Evolutionary conservation across 1,284 basidiomycete species (phyloP), one percentile per base, ranked within the genome.

Genomic region (Peniophora sp.): DNA sequence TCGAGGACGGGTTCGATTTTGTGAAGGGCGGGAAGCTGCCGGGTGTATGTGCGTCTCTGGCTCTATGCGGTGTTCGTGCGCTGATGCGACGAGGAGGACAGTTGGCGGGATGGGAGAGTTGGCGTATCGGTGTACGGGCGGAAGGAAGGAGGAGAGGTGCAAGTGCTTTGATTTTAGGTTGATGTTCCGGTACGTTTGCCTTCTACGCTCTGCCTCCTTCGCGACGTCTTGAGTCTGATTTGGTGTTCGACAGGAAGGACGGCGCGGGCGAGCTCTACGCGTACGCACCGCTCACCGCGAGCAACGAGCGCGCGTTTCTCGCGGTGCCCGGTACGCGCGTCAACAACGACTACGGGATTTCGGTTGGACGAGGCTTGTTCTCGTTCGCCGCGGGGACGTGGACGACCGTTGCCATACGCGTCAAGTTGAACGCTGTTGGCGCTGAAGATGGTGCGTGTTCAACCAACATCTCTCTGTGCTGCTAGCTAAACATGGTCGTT

Each of bases 11-110:
- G 0, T 85, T 79, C 71, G 72, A 76, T 36, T 85, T 77, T 73
- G 69, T 67, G 11, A 79, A 78, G 57, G 82, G 83, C 22, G 83
- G 83, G 8, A 85, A 85, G 58, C 64, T 84, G 2, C 82, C 82
- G 34, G 82, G 82, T 3, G 65, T 79, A 3, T 83, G 81, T 81
- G 56, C 62, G 81, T 67, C 10, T 17, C 32, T n/a, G 12, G 20
- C 34, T 18, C 23, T 37, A 18, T 22, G 34, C 10, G 32, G 45
- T 6, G 48, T 12, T 36, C 11, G 5, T n/a, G 32, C 50, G 50
- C 34, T n/a, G n/a, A 46, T 41, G 9, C n/a, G 12, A 20, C 14
- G 36, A n/a, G n/a, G n/a, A n/a, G n/a, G n/a, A n/a, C n/a, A 82
- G 79, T 75, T 54, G 81, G 81, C 2, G 81, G 80, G 0, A 63